Evolutionary conservation across 1,139 yeast species (phyloP), one percentile per base, ranked within the genome.

Genomic region (Saccharomyces hybrid): DNA sequence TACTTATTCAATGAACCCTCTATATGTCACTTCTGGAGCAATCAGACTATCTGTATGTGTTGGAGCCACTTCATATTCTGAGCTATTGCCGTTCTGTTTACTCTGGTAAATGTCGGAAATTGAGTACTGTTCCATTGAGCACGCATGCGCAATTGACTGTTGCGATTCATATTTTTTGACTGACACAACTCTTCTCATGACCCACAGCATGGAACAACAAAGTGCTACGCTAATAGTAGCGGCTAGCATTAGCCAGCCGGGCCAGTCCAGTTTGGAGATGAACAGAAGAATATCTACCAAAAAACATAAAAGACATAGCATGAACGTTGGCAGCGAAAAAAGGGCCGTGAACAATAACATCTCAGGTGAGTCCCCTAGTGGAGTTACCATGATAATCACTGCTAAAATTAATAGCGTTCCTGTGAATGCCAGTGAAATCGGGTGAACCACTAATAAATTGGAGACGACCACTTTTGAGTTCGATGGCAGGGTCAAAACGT

Each of bases 341-440:
- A 76, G 56, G 0, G 74, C 59, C 6, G 72, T 53, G 7, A 68
- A 57, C 48, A 73, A 53, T 4, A 72, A 56, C 34, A 65, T 62
- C 46, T 57, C 56, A 14, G 72, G 55, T 0, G 71, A 64, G 11
- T 61, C 60, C 8, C 72, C 77, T 9, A 79, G 67, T 3, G 46
- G 34, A 8, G 62, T 52, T 29, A 76, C 49, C 4, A 76, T 51
- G 0, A 78, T 65, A 51, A 75, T 59, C 1, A 77, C 20, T 11
- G 79, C 63, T 57, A 83, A 68, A 3, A 84, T 63, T 56, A 84
- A 76, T 26, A 64, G 49, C 3, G 57, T 48, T 16, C 51, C 23
- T 20, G 87, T 82, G 66, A 86, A 74, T 0, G 86, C 90, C 23
- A 86, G 78, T 1, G 95, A 86, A 31, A 90, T 82, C 1, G 93